Base-by-base conservation (phyloP, 108 stramenopile genomes). In the Cyclotella choctawhatcheeana region DNA sequence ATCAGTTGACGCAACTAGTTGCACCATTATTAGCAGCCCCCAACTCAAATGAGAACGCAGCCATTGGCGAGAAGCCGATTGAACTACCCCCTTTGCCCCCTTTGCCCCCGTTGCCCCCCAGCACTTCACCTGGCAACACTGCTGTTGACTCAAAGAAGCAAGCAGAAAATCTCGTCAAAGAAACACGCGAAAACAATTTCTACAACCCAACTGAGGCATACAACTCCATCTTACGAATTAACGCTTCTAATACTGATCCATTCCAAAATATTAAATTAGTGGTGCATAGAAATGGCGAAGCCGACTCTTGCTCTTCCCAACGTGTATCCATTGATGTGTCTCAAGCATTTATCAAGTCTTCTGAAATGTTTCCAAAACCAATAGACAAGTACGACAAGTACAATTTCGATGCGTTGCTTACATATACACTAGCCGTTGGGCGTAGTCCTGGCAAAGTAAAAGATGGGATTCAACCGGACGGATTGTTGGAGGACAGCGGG, bases 281-380 rank as follows among this genome's bases (percentile, higher is more conserved):
- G 32, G 20, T 93, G 25, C 93, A 93, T 77, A 81, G 90, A 12
- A 93, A 91, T 68, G 93, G 93, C 20, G 88, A 91, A 47, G 44
- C 85, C 5, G 71, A 88, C 26, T 61, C 88, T 3, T 93, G 93
- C 62, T 81, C 80, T 18, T 24, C 44, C 3, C 74, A 82, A 32
- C 17, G 33, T 10, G 51, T 55, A 13, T 32, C 45, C 14, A 35
- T 33, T 3, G 43, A 44, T 34, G 54, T 26, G 32, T 69, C 44
- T 45, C 53, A 54, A 45, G 64, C 73, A 5, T 51, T 74, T 27
- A 18, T 63, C 31, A 21, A 50, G 12, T 47, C 76, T 3, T 24
- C 69, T 16, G 16, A 24, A 37, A 24, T 22, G 20, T 44, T 37
- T 5, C 40, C 35, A 10, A 58, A 63, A 61, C 66, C 70, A 1